phyloP scores from a whole-genome alignment of 352 stramenopile species.

The Phytophthora aleatoria region DNA sequence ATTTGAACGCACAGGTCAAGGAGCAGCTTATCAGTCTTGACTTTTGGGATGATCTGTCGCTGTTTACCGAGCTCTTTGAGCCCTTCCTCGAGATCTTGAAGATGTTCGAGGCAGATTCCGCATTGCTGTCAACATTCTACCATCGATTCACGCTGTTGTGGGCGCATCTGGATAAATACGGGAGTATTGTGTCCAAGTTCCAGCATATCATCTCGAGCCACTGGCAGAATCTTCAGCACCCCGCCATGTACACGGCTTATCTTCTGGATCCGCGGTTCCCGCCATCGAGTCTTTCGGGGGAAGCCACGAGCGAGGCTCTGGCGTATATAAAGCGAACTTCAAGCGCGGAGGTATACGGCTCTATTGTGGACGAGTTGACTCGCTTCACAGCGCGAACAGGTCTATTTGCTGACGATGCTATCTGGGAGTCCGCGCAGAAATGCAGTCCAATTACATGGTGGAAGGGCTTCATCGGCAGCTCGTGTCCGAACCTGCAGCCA shows the following conservation, averaged over 20 bases:
- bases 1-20: conserved; percentile 41
- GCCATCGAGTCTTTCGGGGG: conserved; percentile 50
- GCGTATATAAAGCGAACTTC: conserved; percentile 61
- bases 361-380: conserved; percentile 69
- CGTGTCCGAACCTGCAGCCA: conserved; percentile 66
- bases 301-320: conserved; percentile 64
- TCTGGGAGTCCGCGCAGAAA: conserved; percentile 77
- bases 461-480: conserved; percentile 81
- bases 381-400: conserved; percentile 62
- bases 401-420: conserved; percentile 74
- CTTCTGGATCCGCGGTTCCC: conserved; percentile 77
- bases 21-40: conserved; percentile 49
- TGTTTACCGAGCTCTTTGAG: conserved; percentile 58
- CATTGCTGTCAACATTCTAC: conserved; percentile 75
- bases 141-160: conserved; percentile 73
- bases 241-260: conserved; percentile 78
- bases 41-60: conserved; percentile 65
- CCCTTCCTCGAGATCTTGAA: conserved; percentile 76
- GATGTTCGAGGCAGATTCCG: conserved; percentile 64
- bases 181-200: conserved; percentile 47
- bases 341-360: conserved; percentile 45
- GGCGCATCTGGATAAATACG: conserved; percentile 66
- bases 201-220: conserved; percentile 63
- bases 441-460: conserved; percentile 77
- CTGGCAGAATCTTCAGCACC: conserved; percentile 66